Evolutionary conservation across 225 moss, liverwort and hornwort species (phyloP).

Genomic region (Thuidium tamariscinum): DNA sequence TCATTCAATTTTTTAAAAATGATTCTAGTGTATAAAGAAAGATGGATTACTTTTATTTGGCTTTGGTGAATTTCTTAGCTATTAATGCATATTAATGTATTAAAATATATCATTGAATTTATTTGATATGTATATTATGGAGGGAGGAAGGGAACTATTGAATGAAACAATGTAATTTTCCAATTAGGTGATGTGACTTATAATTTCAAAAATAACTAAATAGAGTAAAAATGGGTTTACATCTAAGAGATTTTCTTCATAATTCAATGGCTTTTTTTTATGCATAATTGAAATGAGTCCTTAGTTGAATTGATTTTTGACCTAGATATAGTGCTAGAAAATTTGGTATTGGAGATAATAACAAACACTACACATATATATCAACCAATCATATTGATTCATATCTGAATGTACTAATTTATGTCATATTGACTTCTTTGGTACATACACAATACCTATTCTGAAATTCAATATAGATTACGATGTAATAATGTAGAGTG

Average conservation of each 20-base stretch:
- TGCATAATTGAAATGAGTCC: accelerated
- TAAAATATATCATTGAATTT: not conserved
- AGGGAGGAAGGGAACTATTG: accelerated
- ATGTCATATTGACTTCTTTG: not conserved
- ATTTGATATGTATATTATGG: accelerated
- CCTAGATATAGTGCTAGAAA: not conserved
- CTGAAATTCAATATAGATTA: not conserved
- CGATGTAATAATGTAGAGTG: not conserved
- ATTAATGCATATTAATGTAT: not conserved
- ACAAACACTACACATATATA: accelerated
- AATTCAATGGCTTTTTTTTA: not conserved
- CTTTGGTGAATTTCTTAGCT: not conserved
- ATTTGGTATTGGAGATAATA: not conserved
- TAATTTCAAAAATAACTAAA: not conserved
- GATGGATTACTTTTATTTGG: not conserved
- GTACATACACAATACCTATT: not conserved
- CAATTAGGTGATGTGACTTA: accelerated
- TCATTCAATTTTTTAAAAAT: not conserved
- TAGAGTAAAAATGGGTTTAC: accelerated
- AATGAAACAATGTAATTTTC: not conserved
- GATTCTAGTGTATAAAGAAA: not conserved
- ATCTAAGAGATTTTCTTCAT: not conserved
- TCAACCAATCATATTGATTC: accelerated
- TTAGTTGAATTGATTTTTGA: not conserved
- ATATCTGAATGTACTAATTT: too few relatives aligned